Base-by-base conservation (phyloP, 768 basidiomycete genomes). In the Mrakia frigida region DNA sequence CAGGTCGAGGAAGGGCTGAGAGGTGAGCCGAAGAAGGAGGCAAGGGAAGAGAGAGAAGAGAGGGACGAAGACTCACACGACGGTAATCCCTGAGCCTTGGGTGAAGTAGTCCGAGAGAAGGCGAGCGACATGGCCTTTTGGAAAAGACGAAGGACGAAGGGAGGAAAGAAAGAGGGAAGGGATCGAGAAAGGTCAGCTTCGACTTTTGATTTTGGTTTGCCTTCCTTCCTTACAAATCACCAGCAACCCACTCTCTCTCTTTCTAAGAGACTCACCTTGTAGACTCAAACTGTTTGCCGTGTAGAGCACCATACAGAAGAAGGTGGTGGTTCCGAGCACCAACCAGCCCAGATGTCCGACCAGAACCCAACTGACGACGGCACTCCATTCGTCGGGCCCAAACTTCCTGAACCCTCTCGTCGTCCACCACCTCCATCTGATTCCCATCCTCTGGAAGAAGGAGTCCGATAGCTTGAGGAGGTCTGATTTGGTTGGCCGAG, bases 271-370 rank as follows among this genome's bases (percentile, higher is more conserved):
- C 87, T 77, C 75, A 92, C 93, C 88, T 87, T 95, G 93, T 37
- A 94, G 85, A 39, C 88, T 87, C 56, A 99, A 85, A 79, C 92
- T 95, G 81, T 98, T 98, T 37, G 91, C 87, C 11, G 90, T 91
- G 0, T 92, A 90, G 80, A 98, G 94, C 37, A 98, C 84, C 25
- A 94, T 92, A 9, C 96, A 96, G 83, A 97, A 91, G 85, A 98
- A 98, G 0, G 94, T 96, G 3, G 97, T 98, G 90, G 93, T 98
- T 84, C 94, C 94, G 69, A 99, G 87, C 70, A 98, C 84, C 78
- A 99, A 91, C 96, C 97, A 98, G 4, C 96, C 84, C 2, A 94
- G 92, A 81, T 98, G 94, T 81, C 95, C 95, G 86, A 98, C 90
- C 70, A 99, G 85, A 79, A 97, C 94, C 92, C 94, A 95, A 72